phyloP scores from a whole-genome alignment of 345 rosid genomes.

The Moricandia moricandioides region DNA sequence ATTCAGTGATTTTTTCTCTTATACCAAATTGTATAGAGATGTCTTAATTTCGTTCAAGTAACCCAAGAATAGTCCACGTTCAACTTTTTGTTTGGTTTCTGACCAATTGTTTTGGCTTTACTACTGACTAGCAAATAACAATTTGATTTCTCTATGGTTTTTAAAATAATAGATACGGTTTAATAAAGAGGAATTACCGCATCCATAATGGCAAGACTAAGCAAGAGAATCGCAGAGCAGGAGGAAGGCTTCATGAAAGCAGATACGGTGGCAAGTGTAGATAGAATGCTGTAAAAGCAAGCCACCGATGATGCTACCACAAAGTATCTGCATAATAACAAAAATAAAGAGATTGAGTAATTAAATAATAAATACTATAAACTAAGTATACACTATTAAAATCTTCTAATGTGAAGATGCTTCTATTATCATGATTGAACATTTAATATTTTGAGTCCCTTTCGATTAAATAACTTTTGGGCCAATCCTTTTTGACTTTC shows the following conservation, averaged over 20 bases:
- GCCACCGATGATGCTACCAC: conserved; percentile 65
- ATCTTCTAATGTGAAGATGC: background rate
- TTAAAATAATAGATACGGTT: background rate
- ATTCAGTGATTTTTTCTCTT: background rate
- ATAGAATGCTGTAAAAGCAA: conserved; percentile 57
- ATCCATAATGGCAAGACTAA: conserved; percentile 51
- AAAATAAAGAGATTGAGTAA: background rate
- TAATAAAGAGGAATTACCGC: conserved; percentile 40
- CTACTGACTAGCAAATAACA: background rate
- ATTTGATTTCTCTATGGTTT: conserved; percentile 7
- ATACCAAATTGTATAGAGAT: background rate
- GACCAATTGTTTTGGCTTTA: background rate
- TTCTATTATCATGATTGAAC: background rate
- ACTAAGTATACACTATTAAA: background rate
- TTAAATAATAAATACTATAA: background rate
- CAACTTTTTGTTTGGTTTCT: background rate
- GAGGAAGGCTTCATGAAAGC: conserved; percentile 42
- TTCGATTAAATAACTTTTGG: background rate
- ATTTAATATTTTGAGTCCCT: background rate
- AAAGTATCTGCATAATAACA: conserved; percentile 57
- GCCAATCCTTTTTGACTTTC: conserved; percentile 13
- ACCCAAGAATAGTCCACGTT: background rate
- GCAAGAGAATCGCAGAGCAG: conserved; percentile 39
- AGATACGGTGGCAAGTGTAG: conserved; percentile 51
- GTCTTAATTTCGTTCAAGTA: background rate